A percentile compares a stretch with the other conserved stretches of the same genome.
phyloP scores from a whole-genome alignment of 345 rosid genomes.

The Citrus sp. region DNA sequence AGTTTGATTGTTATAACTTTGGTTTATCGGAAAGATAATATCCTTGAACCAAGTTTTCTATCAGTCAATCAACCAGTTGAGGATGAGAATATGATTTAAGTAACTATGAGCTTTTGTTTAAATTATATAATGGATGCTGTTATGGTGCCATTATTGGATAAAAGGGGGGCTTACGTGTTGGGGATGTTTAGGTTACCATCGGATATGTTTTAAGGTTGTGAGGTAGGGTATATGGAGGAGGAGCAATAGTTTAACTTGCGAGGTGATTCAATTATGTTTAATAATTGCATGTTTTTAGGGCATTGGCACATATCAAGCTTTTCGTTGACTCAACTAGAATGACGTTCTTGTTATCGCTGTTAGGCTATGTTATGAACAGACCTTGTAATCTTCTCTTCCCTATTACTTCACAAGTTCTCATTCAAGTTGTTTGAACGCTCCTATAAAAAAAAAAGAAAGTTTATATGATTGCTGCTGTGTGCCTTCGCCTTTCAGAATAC shows the following conservation, averaged over 20 bases:
- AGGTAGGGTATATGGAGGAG: neutral
- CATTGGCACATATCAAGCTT: neutral
- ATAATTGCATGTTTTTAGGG: neutral
- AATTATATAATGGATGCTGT: neutral
- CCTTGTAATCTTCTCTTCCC: neutral
- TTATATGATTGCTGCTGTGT: neutral
- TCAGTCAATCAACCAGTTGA: neutral
- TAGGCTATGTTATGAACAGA: neutral
- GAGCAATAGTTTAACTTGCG: neutral
- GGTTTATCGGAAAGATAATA: neutral
- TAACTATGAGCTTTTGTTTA: neutral
- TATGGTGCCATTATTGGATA: neutral
- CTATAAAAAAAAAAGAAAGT: neutral
- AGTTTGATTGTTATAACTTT: neutral
- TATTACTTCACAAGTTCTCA: neutral
- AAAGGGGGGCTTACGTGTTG: neutral
- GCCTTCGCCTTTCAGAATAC: neutral
- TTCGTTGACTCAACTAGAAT: neutral
- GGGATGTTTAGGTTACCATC: neutral
- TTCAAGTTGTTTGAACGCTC: neutral
- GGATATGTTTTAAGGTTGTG: neutral
- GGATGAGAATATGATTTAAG: neutral
- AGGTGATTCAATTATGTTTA: neutral
- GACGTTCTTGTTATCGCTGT: neutral
- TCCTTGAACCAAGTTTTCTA: neutral